These are phyloP conservation scores for Mycosphaerella sp. DNA, from an alignment of 2,329 filamentous ascomycete genomes.

Conservation along the genomic window DNA sequence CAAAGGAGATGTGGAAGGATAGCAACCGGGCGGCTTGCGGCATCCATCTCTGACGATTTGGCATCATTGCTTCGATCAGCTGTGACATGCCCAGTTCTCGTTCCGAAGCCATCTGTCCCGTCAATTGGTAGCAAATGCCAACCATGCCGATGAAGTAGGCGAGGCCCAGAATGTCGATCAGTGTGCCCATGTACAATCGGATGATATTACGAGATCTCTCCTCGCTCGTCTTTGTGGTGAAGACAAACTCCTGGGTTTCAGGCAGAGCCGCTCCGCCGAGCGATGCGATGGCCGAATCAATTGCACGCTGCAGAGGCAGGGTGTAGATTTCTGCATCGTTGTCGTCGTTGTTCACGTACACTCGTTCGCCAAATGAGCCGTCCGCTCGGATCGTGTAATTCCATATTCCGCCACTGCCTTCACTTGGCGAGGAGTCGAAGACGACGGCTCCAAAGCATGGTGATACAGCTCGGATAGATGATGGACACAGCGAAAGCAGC, in stretches of 20 bases:
- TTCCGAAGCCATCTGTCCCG: slow-evolving; percentile 78
- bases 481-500: slow-evolving; percentile 56
- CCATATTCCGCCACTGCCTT: slow-evolving; percentile 64
- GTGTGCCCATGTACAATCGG: slow-evolving; percentile 61
- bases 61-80: slow-evolving; percentile 87
- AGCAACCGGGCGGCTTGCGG: slow-evolving; percentile 71
- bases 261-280: slow-evolving; percentile 42
- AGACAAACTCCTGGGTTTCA: slow-evolving; percentile 60
- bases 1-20: slow-evolving; percentile 73
- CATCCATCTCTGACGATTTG: slow-evolving; percentile 65
- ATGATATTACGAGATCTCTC: slow-evolving; percentile 62
- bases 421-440: slow-evolving; percentile 67
- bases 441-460: slow-evolving; percentile 66
- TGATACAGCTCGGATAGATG: slow-evolving; percentile 55
- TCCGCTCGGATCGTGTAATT: slow-evolving; percentile 82
- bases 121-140: slow-evolving; percentile 78
- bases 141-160: slow-evolving; percentile 74
- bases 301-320: slow-evolving; percentile 69
- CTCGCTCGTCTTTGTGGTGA: slow-evolving; percentile 62
- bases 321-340: slow-evolving; percentile 75
- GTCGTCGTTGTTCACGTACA: slow-evolving; percentile 56
- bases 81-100: slow-evolving; percentile 82
- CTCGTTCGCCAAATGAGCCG: slow-evolving; percentile 58
- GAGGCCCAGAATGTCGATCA: slow-evolving; percentile 71
- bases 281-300: slow-evolving; percentile 65